These are phyloP conservation scores for Olyra latifolia DNA, from an alignment of 176 grass and related monocot species.

Conservation along the genomic window DNA sequence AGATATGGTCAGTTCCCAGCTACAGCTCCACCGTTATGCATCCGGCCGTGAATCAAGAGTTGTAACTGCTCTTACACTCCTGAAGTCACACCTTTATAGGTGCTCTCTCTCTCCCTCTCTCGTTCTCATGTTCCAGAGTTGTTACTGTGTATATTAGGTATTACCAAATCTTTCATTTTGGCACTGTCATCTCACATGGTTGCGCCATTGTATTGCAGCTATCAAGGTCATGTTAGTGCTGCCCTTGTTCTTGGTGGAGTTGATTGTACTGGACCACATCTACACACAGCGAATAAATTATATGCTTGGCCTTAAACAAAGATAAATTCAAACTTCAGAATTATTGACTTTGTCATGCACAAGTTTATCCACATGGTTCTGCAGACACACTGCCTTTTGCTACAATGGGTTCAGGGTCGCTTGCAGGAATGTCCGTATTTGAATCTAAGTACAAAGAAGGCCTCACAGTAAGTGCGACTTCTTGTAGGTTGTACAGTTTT, in stretches of 20 bases:
- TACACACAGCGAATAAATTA: constrained; percentile 53
- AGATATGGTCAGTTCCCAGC: constrained; percentile 82
- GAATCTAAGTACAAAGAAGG: constrained; percentile 73
- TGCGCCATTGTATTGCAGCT: constrained; percentile 33
- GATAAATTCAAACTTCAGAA: not conserved
- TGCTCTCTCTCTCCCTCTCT: not conserved
- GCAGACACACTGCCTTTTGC: constrained; percentile 71
- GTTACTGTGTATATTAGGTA: not conserved
- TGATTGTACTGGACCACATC: constrained; percentile 76
- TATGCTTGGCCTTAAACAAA: not conserved
- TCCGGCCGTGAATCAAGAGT: constrained; percentile 75
- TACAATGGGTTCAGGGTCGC: constrained; percentile 71
- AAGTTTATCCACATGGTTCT: constrained; percentile 77
- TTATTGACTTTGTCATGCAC: not conserved
- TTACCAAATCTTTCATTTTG: not conserved
- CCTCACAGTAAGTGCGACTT: constrained; percentile 47
- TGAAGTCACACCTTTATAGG: constrained; percentile 80
- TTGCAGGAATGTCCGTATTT: constrained; percentile 68
- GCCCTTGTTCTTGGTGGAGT: constrained; percentile 85
- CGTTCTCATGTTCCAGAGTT: not conserved
- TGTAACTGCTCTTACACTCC: constrained; percentile 64
- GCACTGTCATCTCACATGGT: not conserved
- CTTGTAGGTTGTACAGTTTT: not conserved
- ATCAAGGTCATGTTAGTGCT: constrained; percentile 80
- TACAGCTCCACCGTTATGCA: constrained; percentile 73